A percentile compares a stretch with the other conserved stretches of the same genome.
Conservation (phyloP, 768 basidiomycete species). For the Exsudoporus frostii region DNA sequence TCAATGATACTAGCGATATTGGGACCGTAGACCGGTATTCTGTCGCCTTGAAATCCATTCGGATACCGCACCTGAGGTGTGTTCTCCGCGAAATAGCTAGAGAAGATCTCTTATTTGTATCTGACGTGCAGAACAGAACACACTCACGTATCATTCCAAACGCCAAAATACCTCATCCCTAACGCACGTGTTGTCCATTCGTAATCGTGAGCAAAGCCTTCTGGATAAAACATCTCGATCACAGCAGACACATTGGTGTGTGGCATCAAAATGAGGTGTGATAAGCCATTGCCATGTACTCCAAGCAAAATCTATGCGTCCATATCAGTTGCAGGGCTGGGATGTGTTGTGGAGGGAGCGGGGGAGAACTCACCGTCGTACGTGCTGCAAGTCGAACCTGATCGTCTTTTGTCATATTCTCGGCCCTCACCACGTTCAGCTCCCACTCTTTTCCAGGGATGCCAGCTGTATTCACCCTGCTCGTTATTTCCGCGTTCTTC, state of each 20-base stretch:
- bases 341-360: not conserved
- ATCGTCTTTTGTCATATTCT: constrained; percentile 68
- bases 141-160: constrained; percentile 78
- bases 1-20: constrained; percentile 68
- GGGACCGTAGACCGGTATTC: constrained; percentile 71
- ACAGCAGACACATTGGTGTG: constrained; percentile 72
- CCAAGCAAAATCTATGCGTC: constrained; percentile 58
- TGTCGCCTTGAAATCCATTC: constrained; percentile 78
- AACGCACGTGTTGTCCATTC: constrained; percentile 76
- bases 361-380: constrained; percentile 56
- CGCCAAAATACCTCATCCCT: constrained; percentile 69
- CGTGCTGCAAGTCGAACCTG: constrained; percentile 63
- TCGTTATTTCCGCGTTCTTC: constrained; percentile 26
- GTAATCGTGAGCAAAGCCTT: constrained; percentile 83
- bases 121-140: not conserved
- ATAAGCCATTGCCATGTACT: constrained; percentile 78
- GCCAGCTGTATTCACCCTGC: not conserved
- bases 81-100: constrained; percentile 29
- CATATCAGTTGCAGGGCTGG: not conserved
- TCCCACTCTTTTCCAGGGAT: constrained; percentile 45
- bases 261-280: constrained; percentile 84
- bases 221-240: constrained; percentile 81
- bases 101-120: not conserved
- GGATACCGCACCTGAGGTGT: constrained; percentile 63
- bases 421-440: constrained; percentile 57